Conservation (phyloP, 768 basidiomycete genomes). For the Kondoa subrosea region DNA sequence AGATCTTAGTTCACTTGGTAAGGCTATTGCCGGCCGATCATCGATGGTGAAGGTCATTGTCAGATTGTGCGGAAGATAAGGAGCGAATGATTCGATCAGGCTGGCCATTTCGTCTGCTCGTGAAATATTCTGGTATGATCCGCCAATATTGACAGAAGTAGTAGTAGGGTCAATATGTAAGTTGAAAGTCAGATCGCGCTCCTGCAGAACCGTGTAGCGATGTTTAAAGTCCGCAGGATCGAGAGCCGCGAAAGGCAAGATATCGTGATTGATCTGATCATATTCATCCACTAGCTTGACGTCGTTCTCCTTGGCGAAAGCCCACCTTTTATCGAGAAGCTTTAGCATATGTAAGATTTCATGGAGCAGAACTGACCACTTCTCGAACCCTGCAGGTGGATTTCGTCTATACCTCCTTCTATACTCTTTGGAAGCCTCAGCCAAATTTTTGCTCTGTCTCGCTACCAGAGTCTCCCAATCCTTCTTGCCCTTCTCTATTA, state of each 20-base stretch:
- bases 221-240: constrained; percentile 25
- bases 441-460: constrained; percentile 62
- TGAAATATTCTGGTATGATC: constrained; percentile 19
- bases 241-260: constrained; percentile 73
- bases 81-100: constrained; percentile 21
- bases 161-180: constrained; percentile 21
- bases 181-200: constrained; percentile 27
- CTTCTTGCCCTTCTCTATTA: constrained; percentile 66
- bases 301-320: constrained; percentile 52
- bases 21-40: constrained; percentile 26
- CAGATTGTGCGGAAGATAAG: constrained; percentile 22
- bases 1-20: constrained; percentile 23
- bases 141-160: constrained; percentile 11
- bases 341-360: constrained; percentile 18
- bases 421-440: constrained; percentile 67
- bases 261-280: constrained; percentile 38
- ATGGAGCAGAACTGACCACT: no score
- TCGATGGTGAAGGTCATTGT: constrained; percentile 27
- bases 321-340: no score
- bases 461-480: constrained; percentile 49
- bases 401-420: constrained; percentile 52
- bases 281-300: constrained; percentile 81
- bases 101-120: constrained; percentile 26
- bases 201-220: constrained; percentile 24
- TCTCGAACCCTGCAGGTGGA: constrained; percentile 80